Conservation (phyloP, 306 rosid species). For the Corylus avellana region DNA sequence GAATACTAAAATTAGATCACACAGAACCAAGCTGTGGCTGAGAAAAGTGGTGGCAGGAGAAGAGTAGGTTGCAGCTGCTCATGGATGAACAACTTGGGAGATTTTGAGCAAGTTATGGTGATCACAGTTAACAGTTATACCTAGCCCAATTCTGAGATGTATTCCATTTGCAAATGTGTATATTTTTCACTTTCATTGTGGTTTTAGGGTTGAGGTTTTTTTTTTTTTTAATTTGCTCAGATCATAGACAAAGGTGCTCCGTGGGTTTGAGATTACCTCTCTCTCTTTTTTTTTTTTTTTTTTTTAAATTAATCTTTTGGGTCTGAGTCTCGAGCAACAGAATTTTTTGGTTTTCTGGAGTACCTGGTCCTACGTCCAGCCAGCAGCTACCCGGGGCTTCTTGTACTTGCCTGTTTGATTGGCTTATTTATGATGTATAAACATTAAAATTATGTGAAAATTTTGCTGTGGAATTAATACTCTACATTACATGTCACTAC, state of each 20-base stretch:
- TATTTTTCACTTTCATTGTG: conserved; percentile 43
- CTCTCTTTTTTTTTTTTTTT: background rate
- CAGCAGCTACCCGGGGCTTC: conserved; percentile 50
- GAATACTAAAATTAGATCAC: conserved; percentile 24
- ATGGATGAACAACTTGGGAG: background rate
- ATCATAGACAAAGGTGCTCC: conserved; percentile 37
- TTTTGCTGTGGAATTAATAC: conserved; percentile 41
- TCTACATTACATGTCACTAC: background rate
- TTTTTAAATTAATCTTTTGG: background rate
- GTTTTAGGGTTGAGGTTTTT: conserved; percentile 44
- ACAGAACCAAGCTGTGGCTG: conserved; percentile 31
- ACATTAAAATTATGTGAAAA: conserved; percentile 44
- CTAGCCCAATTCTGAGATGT: conserved; percentile 41
- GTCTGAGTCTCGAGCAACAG: conserved; percentile 42
- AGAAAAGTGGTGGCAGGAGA: conserved; percentile 16
- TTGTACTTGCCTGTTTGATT: conserved; percentile 57
- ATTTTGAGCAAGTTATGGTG: conserved; percentile 22
- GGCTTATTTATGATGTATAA: conserved; percentile 56
- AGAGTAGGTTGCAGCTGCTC: conserved; percentile 32
- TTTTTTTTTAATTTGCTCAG: conserved; percentile 39
- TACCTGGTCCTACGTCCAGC: conserved; percentile 44
- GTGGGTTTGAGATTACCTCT: conserved; percentile 33
- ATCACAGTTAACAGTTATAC: conserved; percentile 25
- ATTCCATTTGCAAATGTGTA: conserved; percentile 69
- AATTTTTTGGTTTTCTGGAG: conserved; percentile 30